Evolutionary conservation across 345 rosid species (phyloP).

Genomic region (Aegle marmelos): DNA sequence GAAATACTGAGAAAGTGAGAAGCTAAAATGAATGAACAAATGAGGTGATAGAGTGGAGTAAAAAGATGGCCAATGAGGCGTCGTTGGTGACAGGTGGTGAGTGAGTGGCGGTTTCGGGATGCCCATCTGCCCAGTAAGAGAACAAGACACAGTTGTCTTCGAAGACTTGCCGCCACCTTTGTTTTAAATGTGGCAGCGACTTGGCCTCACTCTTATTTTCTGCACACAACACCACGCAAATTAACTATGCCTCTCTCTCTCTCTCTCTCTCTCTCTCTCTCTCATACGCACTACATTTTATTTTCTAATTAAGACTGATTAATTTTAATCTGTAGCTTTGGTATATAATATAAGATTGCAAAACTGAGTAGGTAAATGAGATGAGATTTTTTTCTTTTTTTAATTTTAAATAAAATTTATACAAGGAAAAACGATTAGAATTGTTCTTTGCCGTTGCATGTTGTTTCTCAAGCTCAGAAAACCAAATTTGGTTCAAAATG

Average conservation of each 20-base stretch:
- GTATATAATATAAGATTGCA: neutral
- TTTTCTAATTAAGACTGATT: no score
- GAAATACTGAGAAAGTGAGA: slow-evolving; percentile 10
- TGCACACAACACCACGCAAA: neutral
- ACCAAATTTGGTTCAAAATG: neutral
- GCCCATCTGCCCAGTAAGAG: slow-evolving; percentile 34
- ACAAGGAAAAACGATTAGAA: neutral
- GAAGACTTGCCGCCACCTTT: neutral
- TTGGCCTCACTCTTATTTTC: neutral
- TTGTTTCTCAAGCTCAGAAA: neutral
- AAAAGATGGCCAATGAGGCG: slow-evolving; percentile 4
- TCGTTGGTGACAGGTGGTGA: slow-evolving; percentile 35
- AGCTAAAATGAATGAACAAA: neutral
- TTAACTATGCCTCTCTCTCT: neutral
- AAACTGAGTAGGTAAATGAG: neutral
- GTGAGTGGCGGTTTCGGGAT: slow-evolving; percentile 30
- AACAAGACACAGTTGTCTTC: slow-evolving; percentile 19
- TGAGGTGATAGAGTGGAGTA: slow-evolving; percentile 6
- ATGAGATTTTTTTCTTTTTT: no score
- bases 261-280: neutral
- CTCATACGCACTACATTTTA: no score
- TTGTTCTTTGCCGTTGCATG: neutral
- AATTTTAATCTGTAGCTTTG: no score
- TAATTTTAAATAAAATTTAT: no score
- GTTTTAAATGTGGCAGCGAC: neutral